These are phyloP conservation scores for Laetiporus sulphureus DNA, from an alignment of 1,284 basidiomycete species.

Conservation along the genomic window DNA sequence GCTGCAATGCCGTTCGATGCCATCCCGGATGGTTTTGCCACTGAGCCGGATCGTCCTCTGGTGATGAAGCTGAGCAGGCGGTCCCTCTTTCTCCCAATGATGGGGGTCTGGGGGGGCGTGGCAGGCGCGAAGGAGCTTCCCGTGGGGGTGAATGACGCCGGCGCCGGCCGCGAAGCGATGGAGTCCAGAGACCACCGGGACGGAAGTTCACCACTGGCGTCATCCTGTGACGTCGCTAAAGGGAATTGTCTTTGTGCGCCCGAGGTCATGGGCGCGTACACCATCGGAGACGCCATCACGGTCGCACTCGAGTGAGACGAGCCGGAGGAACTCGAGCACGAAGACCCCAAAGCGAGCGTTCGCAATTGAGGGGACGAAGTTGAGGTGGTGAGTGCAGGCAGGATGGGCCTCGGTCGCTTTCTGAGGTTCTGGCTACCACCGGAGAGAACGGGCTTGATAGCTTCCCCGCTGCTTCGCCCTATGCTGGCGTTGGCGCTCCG, in stretches of 20 bases:
- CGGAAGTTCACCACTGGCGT: conserved; percentile 14
- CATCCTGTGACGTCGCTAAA: too few species aligned
- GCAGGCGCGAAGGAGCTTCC: not conserved
- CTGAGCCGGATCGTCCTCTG: conserved; percentile 22
- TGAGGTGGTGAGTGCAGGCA: conserved; percentile 22
- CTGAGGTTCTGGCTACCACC: conserved; percentile 11
- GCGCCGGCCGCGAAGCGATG: conserved; percentile 14
- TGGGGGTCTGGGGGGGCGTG: conserved; percentile 12
- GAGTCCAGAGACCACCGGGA: conserved; percentile 29
- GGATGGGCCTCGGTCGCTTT: conserved; percentile 17
- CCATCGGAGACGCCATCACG: conserved; percentile 12
- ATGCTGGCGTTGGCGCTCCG: conserved; percentile 10
- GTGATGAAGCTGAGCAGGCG: conserved; percentile 27
- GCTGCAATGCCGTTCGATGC: not conserved
- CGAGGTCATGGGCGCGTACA: conserved; percentile 8
- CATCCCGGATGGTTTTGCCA: conserved; percentile 17
- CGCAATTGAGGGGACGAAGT: conserved; percentile 24
- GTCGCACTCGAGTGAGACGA: conserved; percentile 6
- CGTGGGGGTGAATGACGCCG: conserved; percentile 1
- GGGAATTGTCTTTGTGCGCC: too few species aligned
- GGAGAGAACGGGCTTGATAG: not conserved
- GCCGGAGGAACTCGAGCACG: conserved; percentile 7
- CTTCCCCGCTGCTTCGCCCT: conserved; percentile 9
- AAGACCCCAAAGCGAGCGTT: conserved; percentile 15
- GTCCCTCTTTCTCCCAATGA: conserved; percentile 21